Evolutionary conservation across 1,284 basidiomycete species (phyloP), one percentile per base, ranked within the genome.

Genomic region (Marasmius sp.): DNA sequence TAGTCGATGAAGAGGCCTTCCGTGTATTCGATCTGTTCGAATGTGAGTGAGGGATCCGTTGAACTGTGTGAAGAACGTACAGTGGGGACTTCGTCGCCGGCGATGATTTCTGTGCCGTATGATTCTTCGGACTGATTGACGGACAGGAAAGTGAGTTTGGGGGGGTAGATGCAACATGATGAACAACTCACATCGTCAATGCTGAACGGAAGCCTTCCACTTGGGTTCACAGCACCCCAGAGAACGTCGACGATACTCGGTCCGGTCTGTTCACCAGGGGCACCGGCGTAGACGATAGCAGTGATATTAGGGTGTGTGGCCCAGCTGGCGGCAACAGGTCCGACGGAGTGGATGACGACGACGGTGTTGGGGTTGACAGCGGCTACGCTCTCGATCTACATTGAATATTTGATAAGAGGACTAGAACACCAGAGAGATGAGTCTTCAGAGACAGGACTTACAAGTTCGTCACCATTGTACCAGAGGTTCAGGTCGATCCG

Each of bases 401-500:
- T 18, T 12, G 54, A 51, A 2, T 5, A 5, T 27, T 27, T 0
- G 20, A 37, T 3, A 45, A 56, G 27, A 27, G 33, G 9, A 16
- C 55, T 45, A 12, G 47, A 34, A 27, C 5, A 27, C 6, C 37
- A 1, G 22, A 41, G n/a, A 41, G 51, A 34, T 47, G 1, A 1
- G 27, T 27, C 27, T 27, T 27, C 27, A 34, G 34, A 37, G 58
- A 12, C 14, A 27, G 18, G 18, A 63, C 72, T 37, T 49, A 78
- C 75, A 56, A 81, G 64, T 37, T 71, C 73, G 9, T 74, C 76
- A 9, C 78, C 79, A 34, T 75, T 79, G 66, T 82, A 84, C 91
- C 91, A 93, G 0, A 90, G 80, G 20, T 83, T 82, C 11, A 93
- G 74, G 68, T 93, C 87, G 69, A 92, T 92, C 36, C 89, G 81